Evolutionary conservation across 2,329 filamentous ascomycete species (phyloP), one percentile per base, ranked within the genome.

Genomic region (Fusarium avenaceum): DNA sequence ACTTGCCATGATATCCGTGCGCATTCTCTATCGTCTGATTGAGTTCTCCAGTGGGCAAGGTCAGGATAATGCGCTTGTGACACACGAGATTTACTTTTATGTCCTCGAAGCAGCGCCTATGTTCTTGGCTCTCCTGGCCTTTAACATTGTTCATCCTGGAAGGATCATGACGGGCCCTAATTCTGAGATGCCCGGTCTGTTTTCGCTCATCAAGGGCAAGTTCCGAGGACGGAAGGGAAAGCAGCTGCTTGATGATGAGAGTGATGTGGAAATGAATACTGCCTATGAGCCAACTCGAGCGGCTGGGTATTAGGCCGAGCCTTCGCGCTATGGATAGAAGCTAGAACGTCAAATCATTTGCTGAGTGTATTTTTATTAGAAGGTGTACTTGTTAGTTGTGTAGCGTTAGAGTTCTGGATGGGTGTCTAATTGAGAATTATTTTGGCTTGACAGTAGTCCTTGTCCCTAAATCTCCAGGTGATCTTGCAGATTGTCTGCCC

Each of bases 11-110:
- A 81, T 82, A 26, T 76, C 77, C 0, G 70, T 81, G 17, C 83
- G 86, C 15, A 88, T 88, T 62, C 78, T 87, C 54, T 89, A 84
- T 74, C 83, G 87, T 4, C 76, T 89, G 3, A 71, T 80, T 19
- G 85, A 89, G 64, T 88, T 84, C 68, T 80, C 81, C 0, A 77
- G 77, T 1, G 83, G 82, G 0, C 70, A 80, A 32, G 67, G 57
- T 0, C 51, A 66, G 10, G 68, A 75, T 2, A 76, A 75, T 7
- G 38, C 53, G 0, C 45, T 74, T 0, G 47, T 60, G 0, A 71
- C 69, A 0, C 77, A 83, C 19, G 83, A 85, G 70, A 78, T 77
- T 55, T 85, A 78, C 57, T 85, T 85, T 51, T 84, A 80, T 60
- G 73, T 81, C 8, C 81, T 85, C 42, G 83, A 86, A 67, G 79